Conservation (phyloP, 2,329 filamentous ascomycete species). For the Ophiostoma populinum region DNA sequence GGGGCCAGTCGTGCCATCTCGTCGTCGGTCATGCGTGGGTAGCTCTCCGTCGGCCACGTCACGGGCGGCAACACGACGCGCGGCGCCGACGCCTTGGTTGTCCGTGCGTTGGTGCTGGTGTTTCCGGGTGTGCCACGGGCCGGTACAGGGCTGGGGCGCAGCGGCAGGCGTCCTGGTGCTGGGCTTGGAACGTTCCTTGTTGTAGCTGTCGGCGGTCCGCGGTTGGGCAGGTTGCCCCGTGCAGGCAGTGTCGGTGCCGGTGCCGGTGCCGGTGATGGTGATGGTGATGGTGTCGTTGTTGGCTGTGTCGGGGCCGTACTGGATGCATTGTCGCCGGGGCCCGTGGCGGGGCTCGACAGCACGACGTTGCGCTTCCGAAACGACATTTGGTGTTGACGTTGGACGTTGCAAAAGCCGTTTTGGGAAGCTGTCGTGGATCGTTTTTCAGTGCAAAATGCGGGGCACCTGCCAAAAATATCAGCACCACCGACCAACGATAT, state of each 20-base stretch:
- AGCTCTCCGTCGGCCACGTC: constrained; percentile 5
- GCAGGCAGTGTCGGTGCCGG: too few species aligned
- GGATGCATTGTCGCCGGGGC: background rate
- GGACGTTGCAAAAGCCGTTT: background rate
- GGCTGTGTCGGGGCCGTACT: background rate
- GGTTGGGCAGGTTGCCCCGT: too few species aligned
- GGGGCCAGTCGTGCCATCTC: constrained; percentile 4
- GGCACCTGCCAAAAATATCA: too few species aligned
- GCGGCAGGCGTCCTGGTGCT: too few species aligned
- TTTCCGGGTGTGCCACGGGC: background rate
- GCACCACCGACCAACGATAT: too few species aligned
- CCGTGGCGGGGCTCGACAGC: constrained; percentile 23
- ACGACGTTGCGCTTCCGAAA: constrained; percentile 40
- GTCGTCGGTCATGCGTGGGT: constrained; percentile 1
- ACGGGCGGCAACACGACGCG: background rate
- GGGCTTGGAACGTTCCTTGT: too few species aligned
- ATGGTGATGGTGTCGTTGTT: too few species aligned
- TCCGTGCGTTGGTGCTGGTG: too few species aligned
- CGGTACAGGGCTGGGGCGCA: background rate
- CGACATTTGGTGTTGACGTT: constrained; percentile 25
- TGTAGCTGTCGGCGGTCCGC: too few species aligned
- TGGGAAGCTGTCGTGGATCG: background rate
- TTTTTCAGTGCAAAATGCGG: background rate
- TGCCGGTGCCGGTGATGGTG: too few species aligned
- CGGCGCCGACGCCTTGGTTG: background rate